Base-by-base conservation (phyloP, 306 rosid species). In the Glycine soja region DNA sequence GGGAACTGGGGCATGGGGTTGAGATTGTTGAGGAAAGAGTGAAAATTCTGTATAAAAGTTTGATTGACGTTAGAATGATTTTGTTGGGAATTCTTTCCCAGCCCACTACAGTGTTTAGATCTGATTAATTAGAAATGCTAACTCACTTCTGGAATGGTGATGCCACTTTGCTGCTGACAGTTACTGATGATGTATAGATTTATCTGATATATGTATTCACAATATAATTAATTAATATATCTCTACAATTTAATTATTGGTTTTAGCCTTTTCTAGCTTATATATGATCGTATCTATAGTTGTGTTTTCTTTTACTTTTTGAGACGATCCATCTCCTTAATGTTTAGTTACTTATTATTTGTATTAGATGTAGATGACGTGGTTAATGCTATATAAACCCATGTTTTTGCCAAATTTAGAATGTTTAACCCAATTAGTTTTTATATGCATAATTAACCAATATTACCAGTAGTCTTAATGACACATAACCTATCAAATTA, bases 31-130 rank as follows among this genome's bases (percentile, higher is more conserved):
- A 86, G 40, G 89, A 45, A 79, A 86, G 85, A 81, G 86, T 88
- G 4, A 86, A 88, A 34, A 84, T 14, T 66, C 46, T 88, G 88
- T 88, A 86, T 75, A 88, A 62, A 81, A 59, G 48, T 80, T 81
- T 88, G 78, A 86, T 88, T 84, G 59, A 88, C 81, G 70, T 88
- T 78, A 84, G 89, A 81, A 79, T 88, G 89, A 80, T 13, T 53
- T 83, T 86, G 70, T n/a, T 88, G 85, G 89, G 89, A 72, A 86
- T 88, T 56, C 75, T 88, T 75, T 88, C 91, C 7, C 86, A 81
- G 19, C 67, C 80, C n/a, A 42, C 38, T 74, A 36, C 7, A 71
- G 46, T 57, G 38, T 53, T 67, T 47, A 45, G 48, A 75, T 74
- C 45, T 56, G 8, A 63, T 45, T 82, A 73, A 24, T 24, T 24